Base-by-base conservation (phyloP, 352 stramenopile genomes). In the Phytopythium sindhum region DNA sequence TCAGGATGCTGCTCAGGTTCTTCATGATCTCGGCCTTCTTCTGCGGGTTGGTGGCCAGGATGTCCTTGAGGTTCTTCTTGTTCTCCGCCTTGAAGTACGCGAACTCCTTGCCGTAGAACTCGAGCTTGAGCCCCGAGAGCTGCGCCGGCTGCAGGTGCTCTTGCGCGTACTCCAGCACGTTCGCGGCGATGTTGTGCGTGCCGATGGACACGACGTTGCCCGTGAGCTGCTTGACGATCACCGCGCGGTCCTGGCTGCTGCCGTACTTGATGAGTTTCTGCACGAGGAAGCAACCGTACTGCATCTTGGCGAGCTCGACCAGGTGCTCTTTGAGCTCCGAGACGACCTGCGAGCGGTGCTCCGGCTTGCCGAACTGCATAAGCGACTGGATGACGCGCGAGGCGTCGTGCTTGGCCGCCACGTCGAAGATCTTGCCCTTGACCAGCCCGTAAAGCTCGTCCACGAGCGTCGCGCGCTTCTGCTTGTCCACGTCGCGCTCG, bases 251-350 rank as follows among this genome's bases (percentile, higher is more conserved):
- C 48, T 93, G 75, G 31, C 82, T 82, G 56, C 73, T 79, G 66
- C 91, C 93, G 77, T 98, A 98, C 68, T 97, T 94, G 75, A 99
- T 97, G 72, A 98, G 93, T 72, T 98, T 98, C 58, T 98, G 85
- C 62, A 98, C 94, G n/a, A 97, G 75, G 75, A 98, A 98, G 82
- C 94, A 93, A n/a, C 87, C 91, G 75, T 99, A 99, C 70, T 98
- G 96, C 78, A 93, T 96, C 85, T 98, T 98, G 67, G 89, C 82
- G 28, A 99, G 63, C 53, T 98, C 93, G 12, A 95, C 69, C n/a
- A 98, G 80, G 64, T 97, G 83, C 37, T 93, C 88, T 62, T 95
- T 87, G 60, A 99, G 85, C 78, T 98, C 96, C 12, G 77, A 72
- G 24, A 98, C 80, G 11, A 96, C 89, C 64, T 91, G 78, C 63